Evolutionary conservation across 805 yeast species (phyloP), one percentile per base, ranked within the genome.

Genomic region (Tetrapisispora nanseiensis): DNA sequence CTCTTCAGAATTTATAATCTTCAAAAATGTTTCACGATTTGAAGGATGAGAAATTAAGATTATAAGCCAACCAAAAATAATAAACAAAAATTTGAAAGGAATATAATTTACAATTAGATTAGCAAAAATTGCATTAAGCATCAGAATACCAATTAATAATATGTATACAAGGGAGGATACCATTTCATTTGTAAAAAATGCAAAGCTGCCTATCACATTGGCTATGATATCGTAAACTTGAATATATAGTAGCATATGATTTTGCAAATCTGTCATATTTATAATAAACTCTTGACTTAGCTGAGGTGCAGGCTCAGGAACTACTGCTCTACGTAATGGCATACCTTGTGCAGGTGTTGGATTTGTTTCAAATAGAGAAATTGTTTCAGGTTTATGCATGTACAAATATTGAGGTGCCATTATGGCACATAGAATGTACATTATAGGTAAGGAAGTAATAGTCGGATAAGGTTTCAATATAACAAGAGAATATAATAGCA

Each of bases 201-300:
- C 75, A 57, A 78, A 78, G 43, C 74, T 76, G 18, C 66, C 62
- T 26, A 82, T 66, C 33, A 74, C 43, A 50, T 67, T 61, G 18
- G 70, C 65, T 4, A 76, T 39, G 19, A 69, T 68, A 61, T 86
- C 90, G 70, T 79, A 86, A 0, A 68, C 62, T 11, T 65, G 58
- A 9, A 82, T 78, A 57, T 80, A 85, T 12, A 78, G 54, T 24
- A 79, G 55, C 85, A 83, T 80, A 54, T 78, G 81, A 56, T 86
- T 86, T 55, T 86, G 95, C 45, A 86, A 66, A 64, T 86, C 95
- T 1, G 94, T 84, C 52, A 84, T 66, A 56, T 86, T 86, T 43
- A 86, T 56, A 18, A 81, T 61, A 55, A 86, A 86, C 56, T 86
- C 95, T 42, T 83, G 69, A 26, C 89, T 79, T 39, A 83, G 68